Evolutionary conservation across 441 rosid genomes (phyloP), one percentile per base, ranked within the genome.

Genomic region (Brassica balearica): DNA sequence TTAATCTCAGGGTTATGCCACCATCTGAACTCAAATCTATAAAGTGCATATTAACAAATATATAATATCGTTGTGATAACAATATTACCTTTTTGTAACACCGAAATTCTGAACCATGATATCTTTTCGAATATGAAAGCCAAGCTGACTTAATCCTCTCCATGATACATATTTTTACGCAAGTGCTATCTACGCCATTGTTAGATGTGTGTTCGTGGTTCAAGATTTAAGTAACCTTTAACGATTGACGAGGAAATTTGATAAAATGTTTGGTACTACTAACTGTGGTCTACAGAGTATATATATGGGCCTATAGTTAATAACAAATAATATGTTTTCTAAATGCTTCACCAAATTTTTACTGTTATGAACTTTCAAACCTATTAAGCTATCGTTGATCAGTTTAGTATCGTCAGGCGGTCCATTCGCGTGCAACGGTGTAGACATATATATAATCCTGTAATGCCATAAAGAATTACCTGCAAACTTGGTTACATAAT

Each of bases 141-240:
- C 8, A 56, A 56, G 12, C n/a, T 10, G 12, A 9, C 27, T 58
- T 20, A 19, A 19, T 23, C 6, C 5, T 9, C 27, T 19, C 62
- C 62, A 20, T 7, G 1, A 20, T 58, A 20, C 11, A 8, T 20
- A 58, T 20, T 58, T 19, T 58, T 8, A 20, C 62, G 22, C n/a
- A 58, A 20, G 62, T 17, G 27, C 29, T 58, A 19, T 58, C 27
- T 58, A 58, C 27, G 27, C n/a, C 29, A 9, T 8, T 19, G 62
- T 19, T 20, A 20, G 29, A 19, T 20, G 64, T 58, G 20, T 48
- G 74, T 70, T 34, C 58, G 56, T 77, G 56, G 58, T 48, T 61
- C 64, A 69, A 29, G 74, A 48, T 17, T 74, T 22, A 11, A 65
- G 72, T 65, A 69, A 23, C 12, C 5, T 74, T 9, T 64, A 65